Evolutionary conservation across 495 filamentous ascomycete species (phyloP), one percentile per base, ranked within the genome.

Genomic region (Penicillium fimorum): DNA sequence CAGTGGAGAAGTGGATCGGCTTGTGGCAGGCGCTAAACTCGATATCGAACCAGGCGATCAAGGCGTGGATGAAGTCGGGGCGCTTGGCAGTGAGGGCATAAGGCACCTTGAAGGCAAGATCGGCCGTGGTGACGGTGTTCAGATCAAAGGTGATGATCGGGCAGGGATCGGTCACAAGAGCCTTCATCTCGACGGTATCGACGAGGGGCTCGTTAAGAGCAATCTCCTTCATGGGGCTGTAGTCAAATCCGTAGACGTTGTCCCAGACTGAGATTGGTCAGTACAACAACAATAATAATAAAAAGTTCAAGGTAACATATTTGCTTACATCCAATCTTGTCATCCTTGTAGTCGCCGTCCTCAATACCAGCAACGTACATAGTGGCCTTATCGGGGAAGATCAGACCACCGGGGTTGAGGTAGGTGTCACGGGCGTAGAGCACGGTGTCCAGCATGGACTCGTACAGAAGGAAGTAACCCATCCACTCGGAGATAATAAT

Each of bases 401-500:
- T 92, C 56, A 96, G 80, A 30, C 94, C 94, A 59, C 84, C 89
- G 15, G 87, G 84, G 47, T 74, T 79, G 37, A 99, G 87, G 76
- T 97, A 99, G 56, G 78, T 83, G 80, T 99, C 93, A 63, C 94
- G 84, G 18, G 94, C 94, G 69, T 89, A 96, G 40, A 99, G 84
- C 13, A 99, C 95, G 37, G 90, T 95, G 57, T 96, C 93, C 56
- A 99, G 76, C 94, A 99, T 99, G 77, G 87, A 90, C 81, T 99
- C 94, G 76, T 97, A 99, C 41, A 97, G 84, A 44, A 99, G 83
- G 76, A 94, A 96, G 78, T 99, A 99, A 44, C 94, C 94, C 94
- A 99, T 99, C 94, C 94, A 99, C 76, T 99, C 94, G 30, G 90
- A 96, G 58, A 99, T 90, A 75, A 99, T 99, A 66, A 99, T 93